phyloP scores from a whole-genome alignment of 1,284 basidiomycete species.

The Bjerkandera adusta region DNA sequence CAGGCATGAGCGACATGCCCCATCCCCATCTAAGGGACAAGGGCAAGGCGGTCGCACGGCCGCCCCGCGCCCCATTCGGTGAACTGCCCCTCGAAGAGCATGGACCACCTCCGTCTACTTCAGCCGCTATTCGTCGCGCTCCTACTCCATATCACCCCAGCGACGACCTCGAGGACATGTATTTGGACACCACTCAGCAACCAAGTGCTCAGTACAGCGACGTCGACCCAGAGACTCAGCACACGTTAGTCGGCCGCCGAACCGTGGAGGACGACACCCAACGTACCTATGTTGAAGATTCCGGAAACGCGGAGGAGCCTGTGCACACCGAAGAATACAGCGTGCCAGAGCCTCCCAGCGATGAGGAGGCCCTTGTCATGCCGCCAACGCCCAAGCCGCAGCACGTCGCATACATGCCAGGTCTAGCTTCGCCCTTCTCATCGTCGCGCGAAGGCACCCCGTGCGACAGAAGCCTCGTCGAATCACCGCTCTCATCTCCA shows the following conservation, averaged over 20 bases:
- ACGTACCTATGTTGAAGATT: too few species aligned
- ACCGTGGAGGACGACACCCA: slow-evolving; percentile 4
- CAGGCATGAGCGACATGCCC: background rate
- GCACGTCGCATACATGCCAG: slow-evolving; percentile 13
- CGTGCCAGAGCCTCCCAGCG: too few species aligned
- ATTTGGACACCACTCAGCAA: slow-evolving; percentile 4
- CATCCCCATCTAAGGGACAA: slow-evolving; percentile 2
- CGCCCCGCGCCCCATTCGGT: slow-evolving; percentile 10
- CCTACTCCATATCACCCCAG: slow-evolving; percentile 15
- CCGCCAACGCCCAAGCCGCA: slow-evolving; percentile 10
- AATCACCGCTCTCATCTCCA: slow-evolving; percentile 11
- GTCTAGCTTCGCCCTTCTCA: slow-evolving; percentile 13
- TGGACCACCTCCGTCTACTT: slow-evolving; percentile 2
- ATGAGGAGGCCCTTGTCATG: too few species aligned
- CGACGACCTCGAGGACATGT: slow-evolving; percentile 17
- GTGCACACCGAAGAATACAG: too few species aligned
- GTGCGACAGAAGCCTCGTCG: slow-evolving; percentile 6
- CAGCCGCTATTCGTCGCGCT: slow-evolving; percentile 1
- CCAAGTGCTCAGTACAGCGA: slow-evolving; percentile 12
- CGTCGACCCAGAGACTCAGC: slow-evolving; percentile 13
- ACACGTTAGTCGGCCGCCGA: background rate
- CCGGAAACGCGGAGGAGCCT: too few species aligned
- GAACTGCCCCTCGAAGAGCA: slow-evolving; percentile 5
- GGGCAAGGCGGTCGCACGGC: slow-evolving; percentile 3
- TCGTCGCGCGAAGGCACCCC: slow-evolving; percentile 12